Percentiles rank a stretch among this genome's conserved stretches.
Conservation (phyloP, 2,329 filamentous ascomycete genomes). For the Arthrinium phaeospermum region DNA sequence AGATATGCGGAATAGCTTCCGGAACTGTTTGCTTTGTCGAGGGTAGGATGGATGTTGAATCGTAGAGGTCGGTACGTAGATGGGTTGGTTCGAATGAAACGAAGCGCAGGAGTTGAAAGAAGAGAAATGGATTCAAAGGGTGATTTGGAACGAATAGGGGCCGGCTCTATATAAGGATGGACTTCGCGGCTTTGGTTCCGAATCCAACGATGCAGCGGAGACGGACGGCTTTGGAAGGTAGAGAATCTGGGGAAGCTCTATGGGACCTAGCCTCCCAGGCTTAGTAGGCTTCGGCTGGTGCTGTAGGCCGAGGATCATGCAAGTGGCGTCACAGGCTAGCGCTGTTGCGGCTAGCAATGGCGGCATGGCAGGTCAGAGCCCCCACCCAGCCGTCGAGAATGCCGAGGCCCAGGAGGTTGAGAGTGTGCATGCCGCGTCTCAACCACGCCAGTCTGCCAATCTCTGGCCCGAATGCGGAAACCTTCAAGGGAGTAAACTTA, state of each 20-base stretch:
- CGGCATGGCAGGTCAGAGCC: neutral
- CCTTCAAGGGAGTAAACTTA: conserved; percentile 13
- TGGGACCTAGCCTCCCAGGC: neutral
- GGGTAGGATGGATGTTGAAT: neutral
- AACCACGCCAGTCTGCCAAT: neutral
- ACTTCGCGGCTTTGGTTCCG: conserved; percentile 7
- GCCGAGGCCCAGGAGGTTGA: conserved; percentile 1
- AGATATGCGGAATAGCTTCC: neutral
- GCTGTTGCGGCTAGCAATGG: conserved; percentile 6
- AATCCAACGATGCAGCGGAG: conserved; percentile 1
- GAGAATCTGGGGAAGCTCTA: conserved; percentile 12
- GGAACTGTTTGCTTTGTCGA: neutral
- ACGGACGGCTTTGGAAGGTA: conserved; percentile 8
- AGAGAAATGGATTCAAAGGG: neutral
- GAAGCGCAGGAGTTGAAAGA: neutral
- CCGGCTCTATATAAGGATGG: conserved; percentile 9
- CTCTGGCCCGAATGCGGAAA: conserved; percentile 7
- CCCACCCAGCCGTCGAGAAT: conserved; percentile 13
- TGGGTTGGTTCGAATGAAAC: neutral
- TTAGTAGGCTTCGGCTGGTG: neutral
- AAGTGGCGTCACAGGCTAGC: neutral
- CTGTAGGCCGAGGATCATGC: conserved; percentile 9
- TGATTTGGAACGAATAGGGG: neutral
- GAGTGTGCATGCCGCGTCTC: neutral
- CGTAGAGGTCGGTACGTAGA: neutral